Percentiles rank a stretch among this genome's conserved stretches.
phyloP scores from a whole-genome alignment of 257 asterid genomes.

The Solanum virginianum region DNA sequence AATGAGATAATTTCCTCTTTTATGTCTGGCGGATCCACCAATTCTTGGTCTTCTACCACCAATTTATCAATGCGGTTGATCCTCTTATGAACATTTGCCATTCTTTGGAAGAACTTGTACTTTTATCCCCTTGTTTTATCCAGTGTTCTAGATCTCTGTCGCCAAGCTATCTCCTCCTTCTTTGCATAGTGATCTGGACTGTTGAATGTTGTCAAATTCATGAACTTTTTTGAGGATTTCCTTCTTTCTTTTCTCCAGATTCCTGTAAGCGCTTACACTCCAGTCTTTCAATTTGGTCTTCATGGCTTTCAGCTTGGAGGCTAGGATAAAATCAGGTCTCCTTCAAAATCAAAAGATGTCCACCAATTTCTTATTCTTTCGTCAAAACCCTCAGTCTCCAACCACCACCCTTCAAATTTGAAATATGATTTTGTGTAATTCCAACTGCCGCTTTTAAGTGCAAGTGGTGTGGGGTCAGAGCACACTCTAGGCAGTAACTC shows the following conservation, averaged over 20 bases:
- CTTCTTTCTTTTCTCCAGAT: neutral
- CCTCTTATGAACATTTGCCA: neutral
- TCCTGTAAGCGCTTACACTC: neutral
- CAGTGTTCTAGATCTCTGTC: too few species aligned
- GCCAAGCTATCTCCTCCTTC: too few species aligned
- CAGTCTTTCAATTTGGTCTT: too few species aligned
- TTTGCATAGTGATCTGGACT: too few species aligned
- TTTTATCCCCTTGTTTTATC: neutral
- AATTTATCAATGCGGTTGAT: too few species aligned
- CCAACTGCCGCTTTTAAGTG: neutral
- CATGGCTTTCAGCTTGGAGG: neutral
- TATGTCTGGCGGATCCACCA: neutral
- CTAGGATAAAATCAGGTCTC: neutral
- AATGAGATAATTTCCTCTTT: too few species aligned
- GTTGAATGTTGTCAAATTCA: neutral
- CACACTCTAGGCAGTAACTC: neutral
- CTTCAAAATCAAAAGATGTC: neutral
- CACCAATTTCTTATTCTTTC: neutral
- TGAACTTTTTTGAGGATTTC: too few species aligned
- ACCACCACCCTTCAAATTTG: neutral
- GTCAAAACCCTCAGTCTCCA: neutral
- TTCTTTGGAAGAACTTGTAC: neutral
- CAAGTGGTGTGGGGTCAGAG: neutral
- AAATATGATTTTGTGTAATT: neutral
- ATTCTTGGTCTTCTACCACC: neutral